phyloP scores from a whole-genome alignment of 1,284 basidiomycete genomes.

The Cryptococcus sp. region DNA sequence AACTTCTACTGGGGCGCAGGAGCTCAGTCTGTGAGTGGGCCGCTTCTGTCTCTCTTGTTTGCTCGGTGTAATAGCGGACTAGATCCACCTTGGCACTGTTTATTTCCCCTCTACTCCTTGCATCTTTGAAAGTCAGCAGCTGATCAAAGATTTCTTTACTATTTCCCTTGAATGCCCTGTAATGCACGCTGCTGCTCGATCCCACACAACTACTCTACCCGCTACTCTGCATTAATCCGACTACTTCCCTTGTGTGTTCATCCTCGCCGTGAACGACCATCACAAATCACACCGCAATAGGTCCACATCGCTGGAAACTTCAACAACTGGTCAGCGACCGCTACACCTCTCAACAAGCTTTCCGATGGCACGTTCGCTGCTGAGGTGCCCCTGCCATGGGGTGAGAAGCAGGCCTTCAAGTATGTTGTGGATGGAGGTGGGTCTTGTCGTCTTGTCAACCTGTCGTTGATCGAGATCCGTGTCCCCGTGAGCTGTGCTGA shows the following conservation, averaged over 20 bases:
- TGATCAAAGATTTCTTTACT: not conserved
- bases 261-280: not conserved
- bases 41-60: not conserved
- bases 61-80: not conserved
- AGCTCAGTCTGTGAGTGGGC: conserved; percentile 40
- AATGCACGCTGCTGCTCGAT: not conserved
- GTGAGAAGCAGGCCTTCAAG: conserved; percentile 54
- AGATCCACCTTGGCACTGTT: not conserved
- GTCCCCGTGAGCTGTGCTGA: conserved; percentile 1
- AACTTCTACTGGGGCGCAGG: conserved; percentile 51
- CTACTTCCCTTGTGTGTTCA: not conserved
- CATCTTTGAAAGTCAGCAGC: too few species aligned
- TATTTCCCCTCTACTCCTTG: not conserved
- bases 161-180: not conserved
- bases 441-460: conserved; percentile 4
- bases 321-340: conserved; percentile 51
- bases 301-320: conserved; percentile 52
- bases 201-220: conserved; percentile 1
- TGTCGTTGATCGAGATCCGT: not conserved
- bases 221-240: not conserved
- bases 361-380: conserved; percentile 44
- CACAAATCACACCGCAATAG: conserved; percentile 18
- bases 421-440: conserved; percentile 53
- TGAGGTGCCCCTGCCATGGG: conserved; percentile 44
- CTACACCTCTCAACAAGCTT: conserved; percentile 44